Evolutionary conservation across 257 asterid genomes (phyloP).

Genomic region (Ballota nigra): DNA sequence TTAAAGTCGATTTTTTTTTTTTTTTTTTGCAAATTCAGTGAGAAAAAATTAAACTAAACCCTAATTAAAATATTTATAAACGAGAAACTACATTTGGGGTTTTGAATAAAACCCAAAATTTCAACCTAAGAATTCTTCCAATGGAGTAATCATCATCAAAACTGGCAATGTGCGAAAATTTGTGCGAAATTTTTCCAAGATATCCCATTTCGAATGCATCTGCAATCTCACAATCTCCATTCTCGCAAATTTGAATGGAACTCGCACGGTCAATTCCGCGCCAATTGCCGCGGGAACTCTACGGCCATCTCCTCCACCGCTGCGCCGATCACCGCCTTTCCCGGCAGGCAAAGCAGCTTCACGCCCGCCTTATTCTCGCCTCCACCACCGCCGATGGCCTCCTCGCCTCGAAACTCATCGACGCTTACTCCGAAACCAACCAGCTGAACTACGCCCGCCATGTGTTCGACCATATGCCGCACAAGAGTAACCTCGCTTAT

Average conservation of each 20-base stretch:
- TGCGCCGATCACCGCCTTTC: constrained; percentile 59
- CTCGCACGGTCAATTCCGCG: constrained; percentile 27
- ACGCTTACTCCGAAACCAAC: constrained; percentile 45
- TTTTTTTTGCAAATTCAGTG: no score
- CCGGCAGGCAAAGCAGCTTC: constrained; percentile 72
- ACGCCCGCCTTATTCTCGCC: constrained; percentile 54
- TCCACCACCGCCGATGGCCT: constrained; percentile 55
- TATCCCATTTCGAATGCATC: not conserved
- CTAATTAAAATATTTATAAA: no score
- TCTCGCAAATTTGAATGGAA: constrained; percentile 33
- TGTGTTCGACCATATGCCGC: constrained; percentile 78
- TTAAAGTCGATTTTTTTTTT: no score
- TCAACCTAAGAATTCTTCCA: no score
- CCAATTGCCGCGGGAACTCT: constrained; percentile 35
- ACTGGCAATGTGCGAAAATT: no score
- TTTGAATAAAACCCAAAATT: no score
- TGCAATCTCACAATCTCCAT: not conserved
- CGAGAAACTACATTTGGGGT: no score
- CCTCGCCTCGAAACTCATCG: constrained; percentile 80
- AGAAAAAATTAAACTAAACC: no score
- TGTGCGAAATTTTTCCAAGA: no score
- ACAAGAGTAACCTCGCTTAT: constrained; percentile 60
- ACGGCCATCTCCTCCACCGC: constrained; percentile 59
- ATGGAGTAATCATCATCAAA: no score
- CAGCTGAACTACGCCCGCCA: constrained; percentile 49